Percentiles rank a stretch among this genome's conserved stretches.
These are phyloP conservation scores for Metschnikowia orientalis DNA, from an alignment of 805 yeast species.

Conservation along the genomic window DNA sequence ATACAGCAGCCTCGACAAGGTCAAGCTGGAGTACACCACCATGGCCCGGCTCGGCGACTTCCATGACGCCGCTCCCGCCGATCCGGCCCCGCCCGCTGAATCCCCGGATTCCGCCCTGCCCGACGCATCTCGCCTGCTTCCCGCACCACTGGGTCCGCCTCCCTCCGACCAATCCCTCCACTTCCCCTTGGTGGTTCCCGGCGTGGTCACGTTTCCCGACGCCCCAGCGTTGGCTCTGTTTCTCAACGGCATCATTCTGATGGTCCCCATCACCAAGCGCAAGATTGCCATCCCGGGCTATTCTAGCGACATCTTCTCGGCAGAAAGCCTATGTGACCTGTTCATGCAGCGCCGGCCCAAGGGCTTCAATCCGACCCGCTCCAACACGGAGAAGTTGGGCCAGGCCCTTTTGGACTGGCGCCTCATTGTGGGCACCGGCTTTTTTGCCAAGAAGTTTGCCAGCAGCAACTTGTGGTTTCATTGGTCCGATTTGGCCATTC, in stretches of 20 bases:
- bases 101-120: neutral
- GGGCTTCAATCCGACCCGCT: slow-evolving; percentile 33
- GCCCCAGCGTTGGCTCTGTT: slow-evolving; percentile 21
- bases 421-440: slow-evolving; percentile 28
- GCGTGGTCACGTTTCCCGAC: slow-evolving; percentile 17
- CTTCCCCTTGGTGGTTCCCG: slow-evolving; percentile 34
- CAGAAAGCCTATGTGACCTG: slow-evolving; percentile 34
- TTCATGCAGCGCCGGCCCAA: slow-evolving; percentile 24
- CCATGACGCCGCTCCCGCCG: too few relatives aligned
- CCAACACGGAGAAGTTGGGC: slow-evolving; percentile 37
- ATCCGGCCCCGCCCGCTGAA: neutral
- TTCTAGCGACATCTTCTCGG: slow-evolving; percentile 35
- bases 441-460: slow-evolving; percentile 33
- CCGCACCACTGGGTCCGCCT: neutral
- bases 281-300: slow-evolving; percentile 40
- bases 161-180: slow-evolving; percentile 7
- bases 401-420: slow-evolving; percentile 35
- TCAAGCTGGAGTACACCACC: slow-evolving; percentile 29
- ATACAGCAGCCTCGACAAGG: slow-evolving; percentile 25
- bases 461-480: slow-evolving; percentile 44
- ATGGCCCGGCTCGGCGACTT: slow-evolving; percentile 31
- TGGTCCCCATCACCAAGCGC: slow-evolving; percentile 26
- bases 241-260: slow-evolving; percentile 19
- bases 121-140: too few relatives aligned
- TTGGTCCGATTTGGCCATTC: slow-evolving; percentile 35